phyloP scores from a whole-genome alignment of 306 rosid species.

The Betula pendula region DNA sequence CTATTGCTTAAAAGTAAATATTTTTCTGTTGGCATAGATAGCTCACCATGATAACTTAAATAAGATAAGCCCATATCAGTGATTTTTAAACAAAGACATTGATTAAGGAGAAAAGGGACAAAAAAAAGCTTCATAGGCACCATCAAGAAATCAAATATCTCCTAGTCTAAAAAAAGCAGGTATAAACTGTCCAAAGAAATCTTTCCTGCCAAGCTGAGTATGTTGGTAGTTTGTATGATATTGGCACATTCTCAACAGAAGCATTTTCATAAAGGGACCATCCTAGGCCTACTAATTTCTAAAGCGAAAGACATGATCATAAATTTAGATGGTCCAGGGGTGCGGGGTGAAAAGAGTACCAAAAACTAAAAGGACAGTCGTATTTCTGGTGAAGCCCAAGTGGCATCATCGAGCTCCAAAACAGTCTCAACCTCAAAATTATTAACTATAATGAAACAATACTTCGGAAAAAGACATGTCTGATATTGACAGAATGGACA shows the following conservation, averaged over 20 bases:
- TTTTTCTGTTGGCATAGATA: neutral
- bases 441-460: neutral
- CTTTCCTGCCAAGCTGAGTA: neutral
- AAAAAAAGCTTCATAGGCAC: neutral
- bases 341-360: neutral
- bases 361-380: neutral
- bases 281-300: neutral
- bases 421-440: neutral
- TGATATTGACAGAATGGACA: neutral
- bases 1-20: too few species aligned
- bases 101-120: too few species aligned
- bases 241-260: neutral
- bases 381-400: neutral
- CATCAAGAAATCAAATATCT: neutral
- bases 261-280: neutral
- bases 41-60: neutral
- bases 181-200: neutral
- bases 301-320: neutral
- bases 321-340: neutral
- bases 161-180: neutral
- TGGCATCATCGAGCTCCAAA: neutral
- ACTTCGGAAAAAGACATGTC: neutral
- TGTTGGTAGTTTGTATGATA: neutral
- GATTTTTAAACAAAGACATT: neutral
- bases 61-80: neutral